Evolutionary conservation across 1,139 yeast genomes (phyloP), one percentile per base, ranked within the genome.

Genomic region (Hansenula lynferdii): DNA sequence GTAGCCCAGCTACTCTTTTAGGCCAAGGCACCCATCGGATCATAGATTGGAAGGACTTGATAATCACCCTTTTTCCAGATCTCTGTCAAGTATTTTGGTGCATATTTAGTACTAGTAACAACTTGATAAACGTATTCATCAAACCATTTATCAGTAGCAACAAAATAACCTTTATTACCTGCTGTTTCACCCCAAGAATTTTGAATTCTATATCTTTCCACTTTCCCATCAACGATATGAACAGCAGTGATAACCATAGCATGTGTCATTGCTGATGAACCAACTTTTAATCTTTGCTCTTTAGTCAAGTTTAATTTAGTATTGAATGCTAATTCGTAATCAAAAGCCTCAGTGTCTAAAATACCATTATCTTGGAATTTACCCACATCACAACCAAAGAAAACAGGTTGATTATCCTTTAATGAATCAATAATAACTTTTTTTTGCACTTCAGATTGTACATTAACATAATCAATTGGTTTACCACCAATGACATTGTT

Each of bases 11-110:
- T 28, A 34, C 8, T 8, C 9, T 22, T 19, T 18, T 15, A 12
- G 26, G 94, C 95, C 47, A 85, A 69, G 4, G 92, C 81, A 35
- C 95, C 94, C 84, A 85, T 80, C 35, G 95, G 95, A 56, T 85
- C 95, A 67, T 82, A 84, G 40, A 77, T 82, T 31, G 92, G 92
- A 43, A 85, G 69, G 11, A 71, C 73, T 35, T 65, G 67, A 48
- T 73, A 81, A 21, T 74, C 70, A 33, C 57, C 57, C 6, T 46
- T 42, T 27, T 47, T 49, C 47, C 60, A 59, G 48, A 73, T 71
- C 34, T 65, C 62, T 54, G 75, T 72, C 35, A 77, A 57, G 10
- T 69, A 65, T 42, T 63, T 64, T 31, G 75, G 75, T 41, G 74
- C 77, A 38, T 69, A 69, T 49, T 75, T 72, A 53, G 73, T 70